Evolutionary conservation across 768 basidiomycete genomes (phyloP).

Genomic region (Tricholoma matsutake): DNA sequence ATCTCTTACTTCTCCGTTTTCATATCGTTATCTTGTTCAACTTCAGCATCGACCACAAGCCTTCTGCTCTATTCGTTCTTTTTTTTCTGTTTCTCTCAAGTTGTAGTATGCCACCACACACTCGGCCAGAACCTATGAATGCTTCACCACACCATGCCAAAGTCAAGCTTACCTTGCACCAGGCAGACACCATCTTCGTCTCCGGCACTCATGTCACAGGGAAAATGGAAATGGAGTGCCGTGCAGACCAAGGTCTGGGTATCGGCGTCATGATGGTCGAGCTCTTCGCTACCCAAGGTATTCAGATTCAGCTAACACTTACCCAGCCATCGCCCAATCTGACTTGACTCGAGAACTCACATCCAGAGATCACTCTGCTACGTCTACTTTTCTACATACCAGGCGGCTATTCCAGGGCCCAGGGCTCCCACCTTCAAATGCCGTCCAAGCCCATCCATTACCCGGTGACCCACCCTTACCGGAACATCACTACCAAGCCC

Average conservation of each 20-base stretch:
- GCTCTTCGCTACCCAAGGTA: constrained; percentile 71
- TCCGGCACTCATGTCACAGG: constrained; percentile 67
- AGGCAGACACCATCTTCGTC: constrained; percentile 59
- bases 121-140: constrained; percentile 68
- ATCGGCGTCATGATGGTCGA: constrained; percentile 77
- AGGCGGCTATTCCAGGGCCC: constrained; percentile 78
- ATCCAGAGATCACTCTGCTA: constrained; percentile 78
- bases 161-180: constrained; percentile 62
- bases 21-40: background rate
- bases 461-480: constrained; percentile 62
- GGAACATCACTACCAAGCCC: constrained; percentile 63
- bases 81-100: background rate
- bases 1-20: background rate
- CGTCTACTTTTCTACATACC: constrained; percentile 70
- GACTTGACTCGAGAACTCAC: constrained; percentile 53
- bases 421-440: constrained; percentile 79
- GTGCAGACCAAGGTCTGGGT: constrained; percentile 70
- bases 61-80: background rate
- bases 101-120: constrained; percentile 8
- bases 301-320: constrained; percentile 5
- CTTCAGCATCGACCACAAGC: background rate
- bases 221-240: constrained; percentile 78
- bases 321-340: background rate
- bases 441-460: constrained; percentile 61
- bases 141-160: constrained; percentile 76